These are phyloP conservation scores for Trametes cingulata DNA, from an alignment of 768 basidiomycete species.

Conservation along the genomic window DNA sequence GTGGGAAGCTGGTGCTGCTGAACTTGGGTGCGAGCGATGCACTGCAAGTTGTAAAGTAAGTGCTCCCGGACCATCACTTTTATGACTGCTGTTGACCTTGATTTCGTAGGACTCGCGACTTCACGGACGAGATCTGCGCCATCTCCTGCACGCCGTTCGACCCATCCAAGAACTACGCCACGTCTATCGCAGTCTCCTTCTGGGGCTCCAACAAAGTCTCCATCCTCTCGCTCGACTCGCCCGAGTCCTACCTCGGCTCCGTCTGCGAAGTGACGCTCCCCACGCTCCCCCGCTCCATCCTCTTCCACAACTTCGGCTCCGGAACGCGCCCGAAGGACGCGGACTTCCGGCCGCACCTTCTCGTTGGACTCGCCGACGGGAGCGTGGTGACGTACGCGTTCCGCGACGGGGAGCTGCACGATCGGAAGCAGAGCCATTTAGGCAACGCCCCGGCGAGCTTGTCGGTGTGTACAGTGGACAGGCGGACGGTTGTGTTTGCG, in stretches of 20 bases:
- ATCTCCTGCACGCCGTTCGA: conserved; percentile 65
- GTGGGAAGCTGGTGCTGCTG: conserved; percentile 54
- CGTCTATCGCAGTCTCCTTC: conserved; percentile 63
- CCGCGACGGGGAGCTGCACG: conserved; percentile 35
- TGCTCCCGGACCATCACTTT: background rate
- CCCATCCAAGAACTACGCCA: conserved; percentile 45
- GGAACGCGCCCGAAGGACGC: conserved; percentile 35
- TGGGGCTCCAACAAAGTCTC: conserved; percentile 72
- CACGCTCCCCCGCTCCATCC: conserved; percentile 45
- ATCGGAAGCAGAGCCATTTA: conserved; percentile 61
- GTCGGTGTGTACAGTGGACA: conserved; percentile 54
- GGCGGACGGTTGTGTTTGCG: conserved; percentile 62
- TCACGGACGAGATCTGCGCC: conserved; percentile 60
- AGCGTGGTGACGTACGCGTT: conserved; percentile 59
- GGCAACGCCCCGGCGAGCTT: conserved; percentile 69
- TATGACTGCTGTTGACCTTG: background rate
- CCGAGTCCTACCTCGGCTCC: conserved; percentile 23
- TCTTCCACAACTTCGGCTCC: conserved; percentile 61
- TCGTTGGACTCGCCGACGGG: conserved; percentile 79
- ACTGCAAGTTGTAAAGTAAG: conserved; percentile 37
- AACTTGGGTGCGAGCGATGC: conserved; percentile 44
- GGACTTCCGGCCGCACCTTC: conserved; percentile 53
- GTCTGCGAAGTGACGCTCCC: conserved; percentile 44
- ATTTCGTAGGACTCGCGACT: conserved; percentile 16
- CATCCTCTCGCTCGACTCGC: conserved; percentile 46